phyloP scores from a whole-genome alignment of 108 stramenopile species.

The Seminavis robusta region DNA sequence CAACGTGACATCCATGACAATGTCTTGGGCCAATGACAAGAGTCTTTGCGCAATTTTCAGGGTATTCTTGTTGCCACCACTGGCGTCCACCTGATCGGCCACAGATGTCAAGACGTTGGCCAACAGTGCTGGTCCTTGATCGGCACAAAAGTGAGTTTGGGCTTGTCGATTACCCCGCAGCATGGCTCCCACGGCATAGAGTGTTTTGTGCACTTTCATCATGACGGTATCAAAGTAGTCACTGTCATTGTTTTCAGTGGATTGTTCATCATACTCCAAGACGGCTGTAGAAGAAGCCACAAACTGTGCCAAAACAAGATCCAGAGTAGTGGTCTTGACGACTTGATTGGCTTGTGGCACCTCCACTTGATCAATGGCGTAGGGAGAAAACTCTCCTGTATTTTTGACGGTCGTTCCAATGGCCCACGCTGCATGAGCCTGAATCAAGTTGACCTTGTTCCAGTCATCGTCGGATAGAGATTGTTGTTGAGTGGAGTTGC shows the following conservation, averaged over 20 bases:
- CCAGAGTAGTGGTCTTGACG: slow-evolving; percentile 15
- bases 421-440: slow-evolving; percentile 74
- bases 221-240: not conserved
- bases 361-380: slow-evolving; percentile 63
- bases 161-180: slow-evolving; percentile 70
- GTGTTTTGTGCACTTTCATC: slow-evolving; percentile 17
- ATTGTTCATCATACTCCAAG: no score
- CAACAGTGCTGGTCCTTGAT: slow-evolving; percentile 31
- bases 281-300: no score
- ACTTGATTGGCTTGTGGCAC: slow-evolving; percentile 4
- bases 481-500: slow-evolving; percentile 12
- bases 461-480: slow-evolving; percentile 2
- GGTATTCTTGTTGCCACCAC: slow-evolving; percentile 12
- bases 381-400: slow-evolving; percentile 75
- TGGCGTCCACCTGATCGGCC: slow-evolving; percentile 16
- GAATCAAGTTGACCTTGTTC: slow-evolving; percentile 47
- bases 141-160: slow-evolving; percentile 40
- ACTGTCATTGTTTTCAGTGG: not conserved
- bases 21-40: slow-evolving; percentile 46
- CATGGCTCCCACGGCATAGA: slow-evolving; percentile 73
- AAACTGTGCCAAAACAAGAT: slow-evolving; percentile 1
- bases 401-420: slow-evolving; percentile 94
- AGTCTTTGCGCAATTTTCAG: slow-evolving; percentile 49
- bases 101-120: slow-evolving; percentile 9
- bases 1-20: slow-evolving; percentile 52